A percentile compares a stretch with the other conserved stretches of the same genome.
Conservation (phyloP, 495 filamentous ascomycete genomes). For the Terfezia boudieri region DNA sequence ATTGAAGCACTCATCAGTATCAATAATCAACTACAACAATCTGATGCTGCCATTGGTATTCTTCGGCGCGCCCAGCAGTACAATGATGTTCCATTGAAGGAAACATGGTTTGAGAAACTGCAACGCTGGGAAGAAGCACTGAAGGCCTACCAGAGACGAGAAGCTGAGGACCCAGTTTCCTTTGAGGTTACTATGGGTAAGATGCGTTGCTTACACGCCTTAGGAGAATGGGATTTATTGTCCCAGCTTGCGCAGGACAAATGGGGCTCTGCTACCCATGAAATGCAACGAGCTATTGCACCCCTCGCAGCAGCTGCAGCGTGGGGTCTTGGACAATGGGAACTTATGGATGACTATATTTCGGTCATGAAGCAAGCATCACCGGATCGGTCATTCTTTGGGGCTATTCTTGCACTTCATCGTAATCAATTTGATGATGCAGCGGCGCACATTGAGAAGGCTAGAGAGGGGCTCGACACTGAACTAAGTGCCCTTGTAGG, state of each 20-base stretch:
- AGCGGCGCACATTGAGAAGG: conserved; percentile 61
- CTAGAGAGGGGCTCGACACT: conserved; percentile 78
- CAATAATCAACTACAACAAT: conserved; percentile 95
- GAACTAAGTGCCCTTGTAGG: conserved; percentile 85
- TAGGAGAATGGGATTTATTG: conserved; percentile 90
- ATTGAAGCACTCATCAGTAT: conserved; percentile 95
- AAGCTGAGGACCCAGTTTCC: conserved; percentile 39
- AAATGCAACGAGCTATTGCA: conserved; percentile 70
- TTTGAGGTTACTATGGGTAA: conserved; percentile 96
- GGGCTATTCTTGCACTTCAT: conserved; percentile 78
- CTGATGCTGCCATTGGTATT: conserved; percentile 92
- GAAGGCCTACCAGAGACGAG: conserved; percentile 61
- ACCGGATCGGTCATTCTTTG: conserved; percentile 91
- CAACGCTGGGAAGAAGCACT: conserved; percentile 98
- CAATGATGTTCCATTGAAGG: conserved; percentile 70
- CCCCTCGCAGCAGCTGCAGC: conserved; percentile 84
- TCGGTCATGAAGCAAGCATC: conserved; percentile 80
- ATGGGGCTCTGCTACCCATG: conserved; percentile 65
- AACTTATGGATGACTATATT: conserved; percentile 90
- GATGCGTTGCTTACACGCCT: conserved; percentile 92
- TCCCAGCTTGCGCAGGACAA: conserved; percentile 75
- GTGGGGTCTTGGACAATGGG: conserved; percentile 95
- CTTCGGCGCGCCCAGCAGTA: conserved; percentile 84
- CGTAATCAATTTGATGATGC: conserved; percentile 87
- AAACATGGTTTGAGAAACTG: conserved; percentile 97